Conservation (phyloP, 495 filamentous ascomycete species). For the Aeminium ludgeri region DNA sequence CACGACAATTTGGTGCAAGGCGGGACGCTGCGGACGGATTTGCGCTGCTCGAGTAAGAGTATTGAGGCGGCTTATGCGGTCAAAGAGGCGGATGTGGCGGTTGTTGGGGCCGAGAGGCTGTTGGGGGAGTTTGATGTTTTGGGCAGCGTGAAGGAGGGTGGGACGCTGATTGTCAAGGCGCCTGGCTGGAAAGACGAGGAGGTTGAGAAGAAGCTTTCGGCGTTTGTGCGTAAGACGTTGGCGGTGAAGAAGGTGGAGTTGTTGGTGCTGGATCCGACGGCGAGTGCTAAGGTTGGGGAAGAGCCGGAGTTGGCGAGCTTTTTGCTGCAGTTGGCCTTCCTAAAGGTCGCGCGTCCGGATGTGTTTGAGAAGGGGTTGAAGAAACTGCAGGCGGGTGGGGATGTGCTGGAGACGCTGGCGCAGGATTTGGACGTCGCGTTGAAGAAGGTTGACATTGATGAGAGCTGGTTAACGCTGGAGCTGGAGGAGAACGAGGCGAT, state of each 20-base stretch:
- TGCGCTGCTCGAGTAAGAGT: conserved; percentile 63
- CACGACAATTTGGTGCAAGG: conserved; percentile 82
- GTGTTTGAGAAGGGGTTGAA: conserved; percentile 11
- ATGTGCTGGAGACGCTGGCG: conserved; percentile 40
- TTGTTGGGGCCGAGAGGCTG: conserved; percentile 62
- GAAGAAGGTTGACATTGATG: conserved; percentile 54
- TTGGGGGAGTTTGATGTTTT: conserved; percentile 59
- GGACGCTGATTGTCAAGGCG: conserved; percentile 57
- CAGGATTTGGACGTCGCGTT: conserved; percentile 54
- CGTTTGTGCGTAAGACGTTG: conserved; percentile 45
- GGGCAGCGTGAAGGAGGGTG: conserved; percentile 49
- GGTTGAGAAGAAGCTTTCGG: conserved; percentile 70
- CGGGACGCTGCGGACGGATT: conserved; percentile 66
- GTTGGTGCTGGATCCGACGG: conserved; percentile 53
- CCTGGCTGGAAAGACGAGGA: conserved; percentile 72
- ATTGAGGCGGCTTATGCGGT: conserved; percentile 72
- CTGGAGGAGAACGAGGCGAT: conserved; percentile 33
- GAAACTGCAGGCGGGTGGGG: conserved; percentile 29
- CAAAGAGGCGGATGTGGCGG: conserved; percentile 58
- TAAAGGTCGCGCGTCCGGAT: conserved; percentile 50
- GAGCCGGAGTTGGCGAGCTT: conserved; percentile 37
- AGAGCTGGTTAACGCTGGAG: conserved; percentile 56
- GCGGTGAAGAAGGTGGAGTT: conserved; percentile 50
- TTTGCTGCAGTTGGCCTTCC: conserved; percentile 61
- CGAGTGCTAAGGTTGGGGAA: conserved; percentile 45